A percentile compares a stretch with the other conserved stretches of the same genome.
phyloP scores from a whole-genome alignment of 176 grass and related monocot genomes.

The Bromus sterilis region DNA sequence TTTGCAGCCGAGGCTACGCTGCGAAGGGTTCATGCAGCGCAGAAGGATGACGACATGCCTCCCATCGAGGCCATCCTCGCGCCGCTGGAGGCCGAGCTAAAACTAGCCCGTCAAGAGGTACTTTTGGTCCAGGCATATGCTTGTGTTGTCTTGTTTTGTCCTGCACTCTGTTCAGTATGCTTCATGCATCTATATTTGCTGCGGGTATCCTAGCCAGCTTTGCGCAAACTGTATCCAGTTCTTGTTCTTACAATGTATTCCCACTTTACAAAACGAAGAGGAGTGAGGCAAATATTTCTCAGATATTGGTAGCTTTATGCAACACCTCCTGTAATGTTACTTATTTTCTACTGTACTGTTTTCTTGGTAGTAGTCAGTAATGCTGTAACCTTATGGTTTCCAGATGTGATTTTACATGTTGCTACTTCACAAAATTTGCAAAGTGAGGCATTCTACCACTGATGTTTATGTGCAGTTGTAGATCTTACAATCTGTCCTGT shows the following conservation, averaged over 20 bases:
- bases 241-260: background rate
- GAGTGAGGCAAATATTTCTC: background rate
- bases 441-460: background rate
- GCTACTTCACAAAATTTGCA: background rate
- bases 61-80: slow-evolving; percentile 98
- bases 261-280: background rate
- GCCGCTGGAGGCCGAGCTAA: slow-evolving; percentile 90
- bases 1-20: slow-evolving; percentile 96
- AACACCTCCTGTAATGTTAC: background rate
- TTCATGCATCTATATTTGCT: background rate
- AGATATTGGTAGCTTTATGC: background rate
- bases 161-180: background rate
- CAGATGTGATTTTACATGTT: background rate
- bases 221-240: background rate
- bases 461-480: background rate
- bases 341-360: background rate
- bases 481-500: background rate
- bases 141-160: background rate
- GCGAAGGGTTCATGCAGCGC: slow-evolving; percentile 90
- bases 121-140: background rate
- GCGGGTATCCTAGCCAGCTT: background rate
- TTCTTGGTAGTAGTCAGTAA: background rate
- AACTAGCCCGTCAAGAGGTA: slow-evolving; percentile 81
- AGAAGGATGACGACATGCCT: slow-evolving; percentile 97
- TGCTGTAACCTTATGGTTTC: background rate